Evolutionary conservation across 345 rosid genomes (phyloP).

Genomic region (Cardamine resedifolia): DNA sequence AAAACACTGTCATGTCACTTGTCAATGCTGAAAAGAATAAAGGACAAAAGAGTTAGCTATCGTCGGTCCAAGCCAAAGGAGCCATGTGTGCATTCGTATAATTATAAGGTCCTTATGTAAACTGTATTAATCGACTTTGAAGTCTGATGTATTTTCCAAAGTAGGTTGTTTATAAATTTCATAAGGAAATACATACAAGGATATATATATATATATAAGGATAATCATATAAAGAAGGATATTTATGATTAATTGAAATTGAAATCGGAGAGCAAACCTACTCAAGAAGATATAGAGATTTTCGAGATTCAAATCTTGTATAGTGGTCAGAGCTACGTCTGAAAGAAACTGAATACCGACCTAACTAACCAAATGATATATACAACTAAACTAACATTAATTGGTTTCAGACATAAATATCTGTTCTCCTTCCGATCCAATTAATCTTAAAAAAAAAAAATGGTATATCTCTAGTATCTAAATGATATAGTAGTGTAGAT

Average conservation of each 20-base stretch:
- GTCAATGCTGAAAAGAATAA: slow-evolving; percentile 21
- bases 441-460: neutral
- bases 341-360: slow-evolving; percentile 4
- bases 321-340: neutral
- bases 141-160: neutral
- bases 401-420: neutral
- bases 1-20: slow-evolving; percentile 29
- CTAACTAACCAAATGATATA: neutral
- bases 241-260: neutral
- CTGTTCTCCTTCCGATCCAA: neutral
- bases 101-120: neutral
- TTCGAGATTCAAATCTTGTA: neutral
- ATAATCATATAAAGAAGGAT: too few relatives aligned
- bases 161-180: neutral
- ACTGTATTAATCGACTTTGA: neutral
- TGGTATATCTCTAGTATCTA: neutral
- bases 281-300: neutral
- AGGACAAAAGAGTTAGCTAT: slow-evolving; percentile 37
- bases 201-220: neutral
- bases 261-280: neutral
- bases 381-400: slow-evolving; percentile 2
- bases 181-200: neutral
- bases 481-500: neutral
- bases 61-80: slow-evolving; percentile 37
- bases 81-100: slow-evolving; percentile 22